Conservation (phyloP, 257 asterid species). For the Primulina eburnea region DNA sequence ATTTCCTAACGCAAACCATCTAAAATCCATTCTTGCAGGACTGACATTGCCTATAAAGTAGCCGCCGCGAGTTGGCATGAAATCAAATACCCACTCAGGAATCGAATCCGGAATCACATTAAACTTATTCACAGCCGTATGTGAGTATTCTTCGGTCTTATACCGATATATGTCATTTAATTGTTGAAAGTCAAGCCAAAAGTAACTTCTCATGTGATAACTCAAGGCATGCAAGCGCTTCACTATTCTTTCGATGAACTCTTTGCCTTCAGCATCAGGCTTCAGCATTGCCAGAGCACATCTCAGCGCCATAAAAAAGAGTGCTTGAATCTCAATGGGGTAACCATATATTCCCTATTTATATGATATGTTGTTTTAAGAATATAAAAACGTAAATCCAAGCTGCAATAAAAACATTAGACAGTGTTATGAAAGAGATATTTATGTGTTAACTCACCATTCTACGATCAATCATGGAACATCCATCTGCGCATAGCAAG, state of each 20-base stretch:
- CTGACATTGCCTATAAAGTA: conserved; percentile 73
- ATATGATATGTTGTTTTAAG: conserved; percentile 12
- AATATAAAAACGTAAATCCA: conserved; percentile 3
- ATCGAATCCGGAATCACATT: conserved; percentile 77
- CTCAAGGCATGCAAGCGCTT: conserved; percentile 77
- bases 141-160: conserved; percentile 77
- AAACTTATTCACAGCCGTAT: conserved; percentile 75
- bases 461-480: conserved; percentile 80
- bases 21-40: conserved; percentile 78
- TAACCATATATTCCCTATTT: conserved; percentile 73
- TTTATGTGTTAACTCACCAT: conserved; percentile 47
- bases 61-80: conserved; percentile 73
- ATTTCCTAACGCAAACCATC: conserved; percentile 77
- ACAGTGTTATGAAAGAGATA: conserved; percentile 16
- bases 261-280: conserved; percentile 62
- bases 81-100: conserved; percentile 75
- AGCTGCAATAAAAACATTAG: neutral
- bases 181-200: conserved; percentile 78
- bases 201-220: conserved; percentile 72
- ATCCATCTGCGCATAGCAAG: conserved; percentile 76
- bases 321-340: conserved; percentile 80
- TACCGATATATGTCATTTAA: conserved; percentile 67
- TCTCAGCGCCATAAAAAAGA: conserved; percentile 75
- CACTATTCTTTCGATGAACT: conserved; percentile 59
- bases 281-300: conserved; percentile 57